These are phyloP conservation scores for Diaporthe helianthi DNA, from an alignment of 2,329 filamentous ascomycete species.

Conservation along the genomic window DNA sequence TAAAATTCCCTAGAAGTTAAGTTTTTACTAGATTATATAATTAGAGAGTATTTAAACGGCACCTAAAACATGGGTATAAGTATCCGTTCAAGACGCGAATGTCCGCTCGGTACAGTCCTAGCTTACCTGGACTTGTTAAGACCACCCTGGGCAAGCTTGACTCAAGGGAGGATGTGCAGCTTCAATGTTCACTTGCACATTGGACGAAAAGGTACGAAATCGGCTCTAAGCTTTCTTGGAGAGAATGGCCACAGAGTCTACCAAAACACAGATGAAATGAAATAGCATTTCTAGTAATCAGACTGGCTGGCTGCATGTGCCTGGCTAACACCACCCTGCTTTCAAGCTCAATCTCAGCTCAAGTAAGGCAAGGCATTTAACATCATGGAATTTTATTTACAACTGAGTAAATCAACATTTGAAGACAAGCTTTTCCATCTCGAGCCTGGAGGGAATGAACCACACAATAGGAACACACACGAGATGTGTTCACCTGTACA, in stretches of 20 bases:
- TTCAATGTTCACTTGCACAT: neutral
- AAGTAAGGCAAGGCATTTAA: conserved; percentile 69
- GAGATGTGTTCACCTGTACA: too few relatives aligned
- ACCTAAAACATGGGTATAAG: too few relatives aligned
- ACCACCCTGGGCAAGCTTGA: too few relatives aligned
- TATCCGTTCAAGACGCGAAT: too few relatives aligned
- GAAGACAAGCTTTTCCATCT: conserved; percentile 38
- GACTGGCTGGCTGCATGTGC: too few relatives aligned
- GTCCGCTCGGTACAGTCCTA: too few relatives aligned
- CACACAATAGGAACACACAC: conserved; percentile 40
- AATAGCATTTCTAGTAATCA: neutral
- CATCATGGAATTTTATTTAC: conserved; percentile 70
- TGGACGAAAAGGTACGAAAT: neutral
- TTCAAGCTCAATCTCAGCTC: too few relatives aligned
- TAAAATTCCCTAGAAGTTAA: too few relatives aligned
- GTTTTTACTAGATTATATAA: too few relatives aligned
- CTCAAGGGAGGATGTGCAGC: neutral
- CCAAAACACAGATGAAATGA: conserved; percentile 45
- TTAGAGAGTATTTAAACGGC: too few relatives aligned
- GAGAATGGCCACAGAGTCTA: conserved; percentile 46
- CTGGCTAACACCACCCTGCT: conserved; percentile 68
- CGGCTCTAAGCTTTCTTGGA: neutral
- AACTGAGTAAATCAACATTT: conserved; percentile 41
- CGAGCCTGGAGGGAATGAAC: too few relatives aligned
- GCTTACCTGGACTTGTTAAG: too few relatives aligned